Base-by-base conservation (phyloP, 1,139 yeast species). In the Pichia sp. region DNA sequence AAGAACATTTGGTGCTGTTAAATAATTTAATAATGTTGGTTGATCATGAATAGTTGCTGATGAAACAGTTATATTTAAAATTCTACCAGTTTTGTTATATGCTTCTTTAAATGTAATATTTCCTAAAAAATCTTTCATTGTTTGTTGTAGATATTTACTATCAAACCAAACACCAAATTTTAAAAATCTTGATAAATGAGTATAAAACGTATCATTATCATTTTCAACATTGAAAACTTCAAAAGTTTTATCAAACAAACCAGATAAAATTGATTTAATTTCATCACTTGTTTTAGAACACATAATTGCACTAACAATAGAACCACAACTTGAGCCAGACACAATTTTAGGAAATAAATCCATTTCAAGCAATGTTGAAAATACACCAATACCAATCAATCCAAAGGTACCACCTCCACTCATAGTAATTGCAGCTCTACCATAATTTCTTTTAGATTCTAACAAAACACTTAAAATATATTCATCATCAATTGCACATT, bases 371-470 rank as follows among this genome's bases (percentile, higher is more conserved):
- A 91, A 68, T 7, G 93, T 84, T 6, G 88, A 77, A 41, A 89
- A 67, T 0, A 91, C 96, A 0, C 99, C 99, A 42, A 88, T 83
- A 52, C 91, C 98, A 50, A 89, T 78, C 39, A 89, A 67, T 0
- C 97, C 98, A 65, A 91, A 84, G 3, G 95, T 84, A 13, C 95
- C 89, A 1, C 99, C 99, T 1, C 99, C 99, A 36, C 95, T 82
- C 39, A 91, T 70, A 24, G 93, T 87, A 36, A 91, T 66, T 0
- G 97, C 98, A 0, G 97, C 89, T 42, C 96, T 69, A 1, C 99
- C 99, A 44, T 86, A 86, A 51, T 89, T 86, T 59, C 85, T 84
- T 47, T 96, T 69, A 0, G 97, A 87, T 58, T 89, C 96, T 28
- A 85, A 76, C 35, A 91, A 67, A 72, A 86, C 82, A 3, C 87